Base-by-base conservation (phyloP, 495 filamentous ascomycete genomes). In the Talaromyces stipitatus region DNA sequence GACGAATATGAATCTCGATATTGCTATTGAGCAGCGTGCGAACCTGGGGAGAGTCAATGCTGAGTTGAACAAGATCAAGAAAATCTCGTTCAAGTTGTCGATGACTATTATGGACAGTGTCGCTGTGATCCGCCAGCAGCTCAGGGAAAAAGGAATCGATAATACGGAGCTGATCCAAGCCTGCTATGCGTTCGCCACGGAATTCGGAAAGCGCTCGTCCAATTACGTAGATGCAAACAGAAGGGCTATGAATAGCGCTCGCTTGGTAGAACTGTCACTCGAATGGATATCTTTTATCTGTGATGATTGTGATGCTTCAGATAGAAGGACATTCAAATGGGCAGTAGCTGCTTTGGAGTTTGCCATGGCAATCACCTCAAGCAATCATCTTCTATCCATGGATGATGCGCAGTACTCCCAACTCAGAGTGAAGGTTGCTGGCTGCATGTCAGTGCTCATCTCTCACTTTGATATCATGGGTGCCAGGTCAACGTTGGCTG, bases 401-500 rank as follows among this genome's bases (percentile, higher is more conserved):
- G 88, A 85, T 23, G 90, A 95, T 53, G 81, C 85, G 23, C 91
- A 97, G 63, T 98, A 96, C 66, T 81, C 83, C 30, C 80, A 76
- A 57, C 69, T 98, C 56, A 81, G 92, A 45, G 78, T 83, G 18
- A 97, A 97, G 69, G 94, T 97, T 16, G 90, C 91, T 32, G 94
- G 92, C 2, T 98, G 94, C 66, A 98, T 98, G 95, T 91, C 91
- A 11, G 81, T 98, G 28, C 81, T 98, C 24, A 97, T 98, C 59
- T 96, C 91, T 6, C 94, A 98, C 67, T 97, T 98, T 62, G 94
- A 98, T 73, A 97, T 98, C 66, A 95, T 98, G 88, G 94, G 95
- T 46, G 94, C 94, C 50, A 81, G 92, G 62, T 95, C 90, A 22
- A 96, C 85, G 11, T 79, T 96, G 50, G 94, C 94, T 2, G 94